Conservation (phyloP, 2,329 filamentous ascomycete species). For the Aspergillus sp. region DNA sequence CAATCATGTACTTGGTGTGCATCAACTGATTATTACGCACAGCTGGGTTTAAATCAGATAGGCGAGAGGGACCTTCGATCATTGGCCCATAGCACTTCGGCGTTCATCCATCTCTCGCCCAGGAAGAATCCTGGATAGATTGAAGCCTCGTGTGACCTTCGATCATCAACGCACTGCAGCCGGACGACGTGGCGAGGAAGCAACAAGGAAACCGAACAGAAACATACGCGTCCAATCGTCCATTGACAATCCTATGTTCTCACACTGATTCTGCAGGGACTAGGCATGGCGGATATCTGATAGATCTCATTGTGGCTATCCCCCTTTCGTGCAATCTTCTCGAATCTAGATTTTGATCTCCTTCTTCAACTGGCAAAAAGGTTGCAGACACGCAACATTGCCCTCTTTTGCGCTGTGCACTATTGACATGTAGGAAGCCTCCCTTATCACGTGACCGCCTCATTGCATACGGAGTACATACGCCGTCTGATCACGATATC, state of each 20-base stretch:
- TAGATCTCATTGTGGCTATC: constrained; percentile 12
- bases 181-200: neutral
- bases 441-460: neutral
- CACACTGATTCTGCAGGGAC: constrained; percentile 16
- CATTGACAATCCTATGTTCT: neutral
- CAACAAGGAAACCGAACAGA: neutral
- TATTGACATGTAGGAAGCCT: neutral
- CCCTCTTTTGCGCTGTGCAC: constrained; percentile 1
- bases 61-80: constrained; percentile 2
- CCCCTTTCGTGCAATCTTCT: constrained; percentile 4
- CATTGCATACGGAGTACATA: neutral
- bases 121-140: constrained; percentile 5
- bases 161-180: neutral
- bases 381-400: constrained; percentile 14
- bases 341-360: neutral
- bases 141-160: constrained; percentile 10
- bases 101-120: neutral
- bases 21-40: constrained; percentile 3
- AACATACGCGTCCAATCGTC: neutral
- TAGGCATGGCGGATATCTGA: constrained; percentile 12
- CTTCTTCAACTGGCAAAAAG: neutral
- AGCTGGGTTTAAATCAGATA: constrained; percentile 7
- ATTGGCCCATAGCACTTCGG: constrained; percentile 1
- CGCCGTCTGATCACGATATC: constrained; percentile 1
- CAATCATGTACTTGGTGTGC: neutral